A percentile compares a stretch with the other conserved stretches of the same genome.
These are phyloP conservation scores for Kodamaea jinghongensis DNA, from an alignment of 805 yeast species.

Conservation along the genomic window DNA sequence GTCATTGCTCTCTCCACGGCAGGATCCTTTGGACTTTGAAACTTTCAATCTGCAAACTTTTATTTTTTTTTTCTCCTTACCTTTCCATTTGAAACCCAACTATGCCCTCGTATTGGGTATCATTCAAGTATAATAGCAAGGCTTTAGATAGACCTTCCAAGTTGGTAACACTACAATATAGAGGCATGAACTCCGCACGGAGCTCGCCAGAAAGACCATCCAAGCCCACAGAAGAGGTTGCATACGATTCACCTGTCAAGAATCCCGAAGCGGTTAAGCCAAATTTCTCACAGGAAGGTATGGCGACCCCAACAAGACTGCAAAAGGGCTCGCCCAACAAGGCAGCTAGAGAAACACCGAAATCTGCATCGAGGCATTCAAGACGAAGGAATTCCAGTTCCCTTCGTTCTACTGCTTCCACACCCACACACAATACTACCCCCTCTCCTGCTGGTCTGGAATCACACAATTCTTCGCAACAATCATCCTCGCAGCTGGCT, in stretches of 20 bases:
- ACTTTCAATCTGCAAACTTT: background rate
- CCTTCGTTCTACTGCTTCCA: too few relatives aligned
- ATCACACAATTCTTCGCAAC: too few relatives aligned
- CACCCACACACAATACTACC: too few relatives aligned
- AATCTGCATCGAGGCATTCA: too few relatives aligned
- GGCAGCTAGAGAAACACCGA: too few relatives aligned
- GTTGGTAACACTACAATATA: slow-evolving; percentile 7
- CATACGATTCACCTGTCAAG: too few relatives aligned
- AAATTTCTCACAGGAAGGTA: too few relatives aligned
- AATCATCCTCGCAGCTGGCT: background rate
- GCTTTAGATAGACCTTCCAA: slow-evolving; percentile 5
- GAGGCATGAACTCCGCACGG: slow-evolving; percentile 1
- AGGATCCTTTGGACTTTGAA: background rate
- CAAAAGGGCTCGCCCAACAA: background rate
- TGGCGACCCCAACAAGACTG: background rate
- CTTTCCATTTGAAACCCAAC: background rate
- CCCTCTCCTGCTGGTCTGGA: too few relatives aligned
- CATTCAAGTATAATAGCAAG: slow-evolving; percentile 7
- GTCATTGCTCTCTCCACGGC: slow-evolving; percentile 15
- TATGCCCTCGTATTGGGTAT: slow-evolving; percentile 7
- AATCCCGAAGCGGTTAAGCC: too few relatives aligned
- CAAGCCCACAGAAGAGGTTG: too few relatives aligned
- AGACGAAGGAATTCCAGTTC: too few relatives aligned
- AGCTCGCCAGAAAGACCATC: slow-evolving; percentile 1
- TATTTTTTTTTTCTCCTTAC: background rate